Conservation (phyloP, 192 early-diverging fungal species). For the Gryganskiella cystojenkinii region DNA sequence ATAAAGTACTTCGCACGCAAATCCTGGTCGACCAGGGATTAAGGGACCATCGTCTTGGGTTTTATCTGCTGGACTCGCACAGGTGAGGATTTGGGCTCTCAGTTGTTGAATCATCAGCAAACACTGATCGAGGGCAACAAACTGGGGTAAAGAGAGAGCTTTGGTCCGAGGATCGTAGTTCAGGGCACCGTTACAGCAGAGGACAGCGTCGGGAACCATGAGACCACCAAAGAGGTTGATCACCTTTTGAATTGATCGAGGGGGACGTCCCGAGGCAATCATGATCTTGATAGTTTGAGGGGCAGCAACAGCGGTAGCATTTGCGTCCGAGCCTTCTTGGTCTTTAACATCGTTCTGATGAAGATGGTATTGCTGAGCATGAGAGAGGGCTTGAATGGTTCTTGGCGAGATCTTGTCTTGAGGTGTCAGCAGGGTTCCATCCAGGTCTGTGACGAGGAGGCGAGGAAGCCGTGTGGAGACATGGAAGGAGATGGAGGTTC, state of each 20-base stretch:
- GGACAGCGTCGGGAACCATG: conserved; percentile 50
- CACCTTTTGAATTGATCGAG: conserved; percentile 52
- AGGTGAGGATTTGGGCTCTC: neutral
- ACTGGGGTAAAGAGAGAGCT: conserved; percentile 29
- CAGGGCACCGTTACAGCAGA: conserved; percentile 59
- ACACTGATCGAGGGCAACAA: conserved; percentile 20
- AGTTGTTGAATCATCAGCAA: conserved; percentile 3
- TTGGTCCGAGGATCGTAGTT: conserved; percentile 37
- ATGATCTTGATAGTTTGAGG: conserved; percentile 46
- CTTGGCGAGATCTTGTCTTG: conserved; percentile 47
- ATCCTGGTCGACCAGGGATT: conserved; percentile 29
- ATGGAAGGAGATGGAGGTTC: conserved; percentile 38
- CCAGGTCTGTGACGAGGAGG: conserved; percentile 45
- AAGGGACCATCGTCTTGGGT: neutral
- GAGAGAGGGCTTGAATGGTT: conserved; percentile 31
- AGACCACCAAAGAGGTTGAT: conserved; percentile 49
- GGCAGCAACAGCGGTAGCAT: neutral
- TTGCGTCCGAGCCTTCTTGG: too few species aligned
- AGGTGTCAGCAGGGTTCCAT: conserved; percentile 54
- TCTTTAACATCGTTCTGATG: too few species aligned
- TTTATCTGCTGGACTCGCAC: neutral
- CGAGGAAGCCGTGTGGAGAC: conserved; percentile 19
- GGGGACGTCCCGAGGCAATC: conserved; percentile 57
- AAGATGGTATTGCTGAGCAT: conserved; percentile 21
- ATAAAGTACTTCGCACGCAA: conserved; percentile 36